Evolutionary conservation across 352 stramenopile species (phyloP), one percentile per base, ranked within the genome.

Genomic region (Aphanomyces cochlioides): DNA sequence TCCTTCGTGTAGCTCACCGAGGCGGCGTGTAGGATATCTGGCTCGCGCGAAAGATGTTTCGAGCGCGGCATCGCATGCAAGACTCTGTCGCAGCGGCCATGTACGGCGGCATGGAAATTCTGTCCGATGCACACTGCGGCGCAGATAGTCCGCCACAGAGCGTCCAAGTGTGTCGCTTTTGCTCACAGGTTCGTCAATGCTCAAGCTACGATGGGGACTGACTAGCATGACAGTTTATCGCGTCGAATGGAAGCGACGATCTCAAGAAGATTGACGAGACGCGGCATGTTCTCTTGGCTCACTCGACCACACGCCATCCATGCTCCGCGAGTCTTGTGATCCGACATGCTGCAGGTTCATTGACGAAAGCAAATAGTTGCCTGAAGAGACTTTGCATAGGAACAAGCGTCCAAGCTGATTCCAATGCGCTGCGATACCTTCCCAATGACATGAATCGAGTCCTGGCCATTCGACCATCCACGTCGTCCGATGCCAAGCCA

Each of bases 381-480:
- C 28, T 41, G 3, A 17, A 19, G 19, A 15, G 2, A 7, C 56
- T 19, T 10, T 15, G 7, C 38, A 17, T 21, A 40, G 37, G 57
- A 13, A 34, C 57, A 19, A 48, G 34, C 38, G 37, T 66, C 57
- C 15, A 48, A 17, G 38, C 21, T 5, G 17, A 37, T 15, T 37
- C 38, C 17, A 40, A 37, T 10, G 28, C 15, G 19, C 36, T 66
- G 38, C 57, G 38, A 10, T 66, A 21, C 7, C 57, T 66, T 15
- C 57, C 57, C 36, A 66, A 19, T 7, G 57, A 66, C 28, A 19
- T 66, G 34, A 66, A 66, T 40, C 57, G 57, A 17, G 37, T 66
- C 8, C 38, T 66, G 34, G 13, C 34, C 12, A 66, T 66, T 48
- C 57, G 57, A 8, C 57, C 57, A 21, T 50, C 36, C 7, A 66